Evolutionary conservation across 208 protist species (phyloP), one percentile per base, ranked within the genome.

Genomic region (Trypanosoma boissoni): DNA sequence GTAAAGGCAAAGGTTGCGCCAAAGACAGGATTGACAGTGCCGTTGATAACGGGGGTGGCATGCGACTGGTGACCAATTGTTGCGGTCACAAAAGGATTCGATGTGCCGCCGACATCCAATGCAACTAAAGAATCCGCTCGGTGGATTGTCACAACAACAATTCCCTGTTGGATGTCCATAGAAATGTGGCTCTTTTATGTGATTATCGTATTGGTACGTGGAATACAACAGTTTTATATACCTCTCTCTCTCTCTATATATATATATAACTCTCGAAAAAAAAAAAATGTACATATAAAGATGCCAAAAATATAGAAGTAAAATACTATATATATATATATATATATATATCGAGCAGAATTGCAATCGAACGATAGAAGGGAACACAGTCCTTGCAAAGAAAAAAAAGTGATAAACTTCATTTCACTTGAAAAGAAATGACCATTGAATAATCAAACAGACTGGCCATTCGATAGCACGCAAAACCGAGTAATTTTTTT

Each of bases 1-100:
- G 64, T 49, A 48, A 88, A 91, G 37, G 44, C 68, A 42, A 93
- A 87, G 39, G 68, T 83, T 26, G 68, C 50, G 16, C 65, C 68
- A 59, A 80, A 93, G 31, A 52, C 14, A 0, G 86, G 79, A 62
- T 89, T 88, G 12, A 72, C 44, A 10, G 69, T 86, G 58, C 76
- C 79, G 14, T 61, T 41, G 32, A 76, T 36, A 37, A 79, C 72
- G 1, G 72, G 41, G 14, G 83, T 88, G 7, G 42, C 50, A 9
- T 71, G 70, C 14, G 54, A 66, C 61, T 87, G 67, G 0, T 62
- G 49, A 34, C 80, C 78, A 41, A 94, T 78, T 2, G 76, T 72
- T 29, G 67, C 78, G 2, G 58, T 68, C 12, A 93, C 64, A 71
- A 74, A 87, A 16, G 86, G 80, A 70, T 93, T 93, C 10, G 82